Evolutionary conservation across 2,329 filamentous ascomycete species (phyloP), one percentile per base, ranked within the genome.

Genomic region (Xylariales sp.): DNA sequence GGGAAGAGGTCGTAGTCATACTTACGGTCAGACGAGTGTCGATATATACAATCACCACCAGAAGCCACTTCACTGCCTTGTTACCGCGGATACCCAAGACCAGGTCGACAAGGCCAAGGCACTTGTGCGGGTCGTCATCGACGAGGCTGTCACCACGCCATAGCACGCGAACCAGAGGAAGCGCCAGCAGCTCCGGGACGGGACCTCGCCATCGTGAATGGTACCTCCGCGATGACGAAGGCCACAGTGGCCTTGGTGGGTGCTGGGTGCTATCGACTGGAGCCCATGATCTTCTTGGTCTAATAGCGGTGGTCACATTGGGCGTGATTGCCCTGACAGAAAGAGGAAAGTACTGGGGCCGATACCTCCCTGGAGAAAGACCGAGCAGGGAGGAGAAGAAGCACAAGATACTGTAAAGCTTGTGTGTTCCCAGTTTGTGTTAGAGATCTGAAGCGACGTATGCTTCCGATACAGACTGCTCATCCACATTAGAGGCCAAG

Each of bases 91-190:
- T 58, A 86, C 83, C 31, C 83, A 87, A 65, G 82, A 85, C 50
- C 88, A 88, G 64, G 81, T 54, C 2, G 84, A 85, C 66, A 86
- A 86, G 61, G 84, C 83, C 35, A 88, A 86, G 70, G 77, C 82
- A 61, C 64, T 88, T 44, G 84, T 88, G 47, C 81, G 88, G 61
- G 84, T 86, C 47, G 82, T 88, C 59, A 87, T 88, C 58, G 83
- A 88, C 65, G 87, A 82, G 31, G 84, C 84, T 61, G 82, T 83
- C 36, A 87, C 83, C 2, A 86, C 86, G 47, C 84, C 85, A 2
- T 84, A 89, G 69, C 81, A 82, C 39, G 82, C 87, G 58, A 89
- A 89, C 60, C 82, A 86, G 60, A 75, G 88, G 50, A 89, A 89
- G 71, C 76, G 82, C 40, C 86, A 88, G 57, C 85, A 90, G 63